phyloP scores from a whole-genome alignment of 2,329 filamentous ascomycete species.

The Verruconis gallopava region DNA sequence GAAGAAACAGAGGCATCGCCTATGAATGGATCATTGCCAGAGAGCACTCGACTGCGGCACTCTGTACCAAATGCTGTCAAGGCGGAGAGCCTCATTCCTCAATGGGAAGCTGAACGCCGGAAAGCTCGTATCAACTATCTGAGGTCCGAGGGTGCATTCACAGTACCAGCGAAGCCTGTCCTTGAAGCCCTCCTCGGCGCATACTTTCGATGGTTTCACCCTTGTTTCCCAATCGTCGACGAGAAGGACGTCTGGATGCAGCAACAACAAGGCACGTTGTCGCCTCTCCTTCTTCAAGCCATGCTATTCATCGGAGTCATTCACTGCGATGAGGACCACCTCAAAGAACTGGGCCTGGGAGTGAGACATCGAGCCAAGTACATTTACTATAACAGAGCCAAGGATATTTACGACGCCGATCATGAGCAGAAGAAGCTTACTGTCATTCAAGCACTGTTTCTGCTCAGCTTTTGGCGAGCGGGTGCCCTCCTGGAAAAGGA shows the following conservation, averaged over 20 bases:
- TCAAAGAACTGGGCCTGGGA: constrained; percentile 33
- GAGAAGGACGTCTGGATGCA: constrained; percentile 29
- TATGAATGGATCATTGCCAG: constrained; percentile 9
- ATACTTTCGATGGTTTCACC: constrained; percentile 45
- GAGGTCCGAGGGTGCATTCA: constrained; percentile 29
- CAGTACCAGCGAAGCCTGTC: constrained; percentile 31
- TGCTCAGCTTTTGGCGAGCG: constrained; percentile 44
- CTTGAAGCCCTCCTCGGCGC: constrained; percentile 34
- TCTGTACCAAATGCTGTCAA: constrained; percentile 22
- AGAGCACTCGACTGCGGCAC: constrained; percentile 16
- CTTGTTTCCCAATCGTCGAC: constrained; percentile 42
- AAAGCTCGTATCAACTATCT: constrained; percentile 25
- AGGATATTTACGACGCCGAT: constrained; percentile 40
- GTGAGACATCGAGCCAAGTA: constrained; percentile 39
- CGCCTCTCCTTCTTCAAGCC: constrained; percentile 38
- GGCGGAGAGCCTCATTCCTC: constrained; percentile 23
- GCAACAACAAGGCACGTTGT: constrained; percentile 30
- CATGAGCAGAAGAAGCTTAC: constrained; percentile 39
- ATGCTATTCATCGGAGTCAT: constrained; percentile 44
- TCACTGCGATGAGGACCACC: constrained; percentile 36
- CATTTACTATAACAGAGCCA: constrained; percentile 37
- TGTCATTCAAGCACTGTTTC: constrained; percentile 38
- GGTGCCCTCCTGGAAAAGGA: constrained; percentile 27
- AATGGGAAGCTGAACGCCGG: constrained; percentile 24
- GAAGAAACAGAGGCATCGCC: constrained; percentile 24